A percentile compares a stretch with the other conserved stretches of the same genome.
These are phyloP conservation scores for Entomortierella chlamydospora DNA, from an alignment of 192 early-diverging fungal genomes.

Conservation along the genomic window DNA sequence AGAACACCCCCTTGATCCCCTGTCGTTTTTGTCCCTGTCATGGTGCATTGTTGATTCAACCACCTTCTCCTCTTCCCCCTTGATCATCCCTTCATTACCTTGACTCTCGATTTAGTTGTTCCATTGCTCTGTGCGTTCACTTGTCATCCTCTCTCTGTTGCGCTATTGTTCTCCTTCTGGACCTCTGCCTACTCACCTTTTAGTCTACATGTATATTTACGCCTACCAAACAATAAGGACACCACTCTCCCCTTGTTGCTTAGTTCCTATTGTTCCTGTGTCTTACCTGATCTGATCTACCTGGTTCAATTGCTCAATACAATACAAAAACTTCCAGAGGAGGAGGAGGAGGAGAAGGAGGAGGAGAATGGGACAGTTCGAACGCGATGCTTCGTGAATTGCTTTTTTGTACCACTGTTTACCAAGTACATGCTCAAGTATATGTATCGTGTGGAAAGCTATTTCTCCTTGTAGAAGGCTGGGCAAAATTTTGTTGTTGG, in stretches of 20 bases:
- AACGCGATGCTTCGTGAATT: no score
- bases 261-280: background rate
- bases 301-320: no score
- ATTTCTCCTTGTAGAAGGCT: background rate
- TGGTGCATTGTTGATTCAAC: background rate
- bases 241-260: background rate
- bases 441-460: slow-evolving; percentile 6
- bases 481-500: background rate
- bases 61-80: background rate
- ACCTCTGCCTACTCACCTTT: no score
- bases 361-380: background rate
- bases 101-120: background rate
- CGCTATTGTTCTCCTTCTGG: background rate
- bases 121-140: background rate
- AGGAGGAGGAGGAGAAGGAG: background rate
- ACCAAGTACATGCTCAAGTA: background rate
- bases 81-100: slow-evolving; percentile 1
- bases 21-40: background rate
- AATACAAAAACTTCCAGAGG: no score
- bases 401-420: background rate
- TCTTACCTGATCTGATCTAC: background rate
- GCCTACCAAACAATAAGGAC: no score
- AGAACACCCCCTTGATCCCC: slow-evolving; percentile 16
- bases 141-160: background rate
- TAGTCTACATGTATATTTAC: no score